These are phyloP conservation scores for Tetracladium marchalianum DNA, from an alignment of 495 filamentous ascomycete species.

Conservation along the genomic window DNA sequence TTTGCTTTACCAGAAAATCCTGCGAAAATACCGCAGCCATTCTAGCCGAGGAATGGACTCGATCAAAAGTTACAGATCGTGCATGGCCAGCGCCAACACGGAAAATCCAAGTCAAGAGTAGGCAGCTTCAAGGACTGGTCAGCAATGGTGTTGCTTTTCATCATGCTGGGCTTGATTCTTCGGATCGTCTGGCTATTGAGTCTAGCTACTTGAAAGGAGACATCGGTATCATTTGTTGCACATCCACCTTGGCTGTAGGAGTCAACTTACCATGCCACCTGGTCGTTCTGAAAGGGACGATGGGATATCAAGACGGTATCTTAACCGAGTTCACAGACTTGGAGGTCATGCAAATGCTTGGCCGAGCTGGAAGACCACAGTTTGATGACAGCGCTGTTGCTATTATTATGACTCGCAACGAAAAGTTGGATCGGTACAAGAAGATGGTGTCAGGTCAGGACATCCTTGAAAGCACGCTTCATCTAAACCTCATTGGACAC, in stretches of 20 bases:
- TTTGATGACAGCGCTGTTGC: constrained; percentile 80
- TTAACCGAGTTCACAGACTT: constrained; percentile 78
- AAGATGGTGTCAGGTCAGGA: constrained; percentile 76
- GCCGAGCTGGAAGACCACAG: constrained; percentile 85
- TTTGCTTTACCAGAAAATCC: constrained; percentile 79
- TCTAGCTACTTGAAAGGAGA: constrained; percentile 63
- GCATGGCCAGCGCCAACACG: constrained; percentile 59
- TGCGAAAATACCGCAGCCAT: constrained; percentile 64
- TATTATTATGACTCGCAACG: constrained; percentile 71
- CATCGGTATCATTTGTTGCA: constrained; percentile 87
- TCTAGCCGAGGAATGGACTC: constrained; percentile 58
- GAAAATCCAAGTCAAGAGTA: constrained; percentile 42
- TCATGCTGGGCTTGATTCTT: constrained; percentile 71
- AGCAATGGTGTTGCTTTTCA: constrained; percentile 80
- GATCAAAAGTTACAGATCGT: constrained; percentile 41
- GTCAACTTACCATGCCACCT: constrained; percentile 91
- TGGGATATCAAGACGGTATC: constrained; percentile 51
- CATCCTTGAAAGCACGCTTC: constrained; percentile 77
- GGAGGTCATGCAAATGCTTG: constrained; percentile 98
- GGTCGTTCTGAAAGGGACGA: constrained; percentile 86
- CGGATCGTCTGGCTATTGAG: constrained; percentile 65
- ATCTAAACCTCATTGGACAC: constrained; percentile 83
- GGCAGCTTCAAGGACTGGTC: constrained; percentile 55
- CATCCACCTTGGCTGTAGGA: constrained; percentile 86
- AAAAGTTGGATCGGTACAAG: constrained; percentile 66